phyloP scores from a whole-genome alignment of 768 basidiomycete genomes.

The Pulveroboletus sp. region DNA sequence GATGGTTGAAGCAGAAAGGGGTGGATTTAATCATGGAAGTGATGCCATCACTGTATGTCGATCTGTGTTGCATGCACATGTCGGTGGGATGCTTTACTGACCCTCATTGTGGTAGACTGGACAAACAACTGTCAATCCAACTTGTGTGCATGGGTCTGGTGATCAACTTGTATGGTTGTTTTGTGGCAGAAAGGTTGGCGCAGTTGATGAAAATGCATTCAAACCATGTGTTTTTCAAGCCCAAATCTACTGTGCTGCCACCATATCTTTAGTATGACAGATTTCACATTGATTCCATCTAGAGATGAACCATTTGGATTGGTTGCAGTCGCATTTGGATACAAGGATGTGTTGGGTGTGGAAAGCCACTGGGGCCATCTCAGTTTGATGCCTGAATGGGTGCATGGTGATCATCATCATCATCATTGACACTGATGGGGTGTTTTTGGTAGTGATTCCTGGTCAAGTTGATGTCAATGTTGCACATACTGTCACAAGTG shows the following conservation, averaged over 20 bases:
- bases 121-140: slow-evolving; percentile 83
- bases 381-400: slow-evolving; percentile 98
- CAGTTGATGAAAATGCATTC: slow-evolving; percentile 95
- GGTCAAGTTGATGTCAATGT: slow-evolving; percentile 88
- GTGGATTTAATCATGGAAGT: slow-evolving; percentile 97
- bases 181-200: slow-evolving; percentile 90
- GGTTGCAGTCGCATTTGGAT: slow-evolving; percentile 93
- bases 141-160: slow-evolving; percentile 89
- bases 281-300: slow-evolving; percentile 93
- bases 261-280: slow-evolving; percentile 93
- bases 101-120: slow-evolving; percentile 56
- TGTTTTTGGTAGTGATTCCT: slow-evolving; percentile 77
- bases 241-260: slow-evolving; percentile 91
- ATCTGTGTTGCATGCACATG: neutral
- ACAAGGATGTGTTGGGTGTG: slow-evolving; percentile 94
- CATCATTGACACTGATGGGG: neutral
- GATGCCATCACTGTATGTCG: slow-evolving; percentile 78
- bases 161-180: slow-evolving; percentile 92
- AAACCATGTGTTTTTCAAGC: slow-evolving; percentile 91
- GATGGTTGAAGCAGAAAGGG: slow-evolving; percentile 98
- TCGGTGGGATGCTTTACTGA: neutral
- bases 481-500: slow-evolving; percentile 91
- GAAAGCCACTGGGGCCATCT: slow-evolving; percentile 92
- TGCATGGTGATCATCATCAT: slow-evolving; percentile 38
- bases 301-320: slow-evolving; percentile 96